Conservation (phyloP, 2,329 filamentous ascomycete genomes). For the Thelonectria blattea region DNA sequence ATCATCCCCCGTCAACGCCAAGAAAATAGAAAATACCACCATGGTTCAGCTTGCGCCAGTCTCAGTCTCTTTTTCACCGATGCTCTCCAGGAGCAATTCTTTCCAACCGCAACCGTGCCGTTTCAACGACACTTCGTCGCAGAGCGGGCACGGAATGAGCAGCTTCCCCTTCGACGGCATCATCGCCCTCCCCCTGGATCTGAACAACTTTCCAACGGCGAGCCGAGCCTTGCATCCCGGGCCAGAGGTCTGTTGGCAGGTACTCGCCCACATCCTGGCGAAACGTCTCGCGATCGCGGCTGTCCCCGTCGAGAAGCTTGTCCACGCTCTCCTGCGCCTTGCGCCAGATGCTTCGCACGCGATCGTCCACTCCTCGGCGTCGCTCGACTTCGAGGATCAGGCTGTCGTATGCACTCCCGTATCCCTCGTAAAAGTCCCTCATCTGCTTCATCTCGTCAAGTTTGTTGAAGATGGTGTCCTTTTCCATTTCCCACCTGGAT, state of each 20-base stretch:
- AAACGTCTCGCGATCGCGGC: slow-evolving; percentile 76
- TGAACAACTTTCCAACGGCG: slow-evolving; percentile 57
- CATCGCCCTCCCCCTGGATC: slow-evolving; percentile 33
- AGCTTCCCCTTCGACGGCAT: slow-evolving; percentile 12
- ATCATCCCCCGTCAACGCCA: neutral
- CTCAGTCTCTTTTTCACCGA: slow-evolving; percentile 10
- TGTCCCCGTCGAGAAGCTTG: slow-evolving; percentile 75
- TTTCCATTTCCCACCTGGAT: slow-evolving; percentile 75
- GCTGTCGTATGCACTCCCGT: slow-evolving; percentile 82
- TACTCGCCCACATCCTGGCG: slow-evolving; percentile 83
- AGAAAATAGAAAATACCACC: neutral
- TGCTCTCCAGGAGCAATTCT: slow-evolving; percentile 15
- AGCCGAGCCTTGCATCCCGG: slow-evolving; percentile 69
- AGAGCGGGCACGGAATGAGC: slow-evolving; percentile 21
- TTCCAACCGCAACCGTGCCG: slow-evolving; percentile 29
- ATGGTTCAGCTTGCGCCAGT: neutral
- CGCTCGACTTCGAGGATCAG: slow-evolving; percentile 84
- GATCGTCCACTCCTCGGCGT: slow-evolving; percentile 73
- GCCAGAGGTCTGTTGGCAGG: slow-evolving; percentile 88
- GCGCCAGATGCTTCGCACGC: slow-evolving; percentile 74
- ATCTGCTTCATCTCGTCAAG: slow-evolving; percentile 80
- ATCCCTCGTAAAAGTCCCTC: slow-evolving; percentile 84
- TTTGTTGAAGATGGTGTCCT: slow-evolving; percentile 69
- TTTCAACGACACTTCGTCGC: slow-evolving; percentile 35
- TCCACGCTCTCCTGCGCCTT: slow-evolving; percentile 81